These are phyloP conservation scores for Verticillium klebahnii DNA, from an alignment of 2,329 filamentous ascomycete species.

Conservation along the genomic window DNA sequence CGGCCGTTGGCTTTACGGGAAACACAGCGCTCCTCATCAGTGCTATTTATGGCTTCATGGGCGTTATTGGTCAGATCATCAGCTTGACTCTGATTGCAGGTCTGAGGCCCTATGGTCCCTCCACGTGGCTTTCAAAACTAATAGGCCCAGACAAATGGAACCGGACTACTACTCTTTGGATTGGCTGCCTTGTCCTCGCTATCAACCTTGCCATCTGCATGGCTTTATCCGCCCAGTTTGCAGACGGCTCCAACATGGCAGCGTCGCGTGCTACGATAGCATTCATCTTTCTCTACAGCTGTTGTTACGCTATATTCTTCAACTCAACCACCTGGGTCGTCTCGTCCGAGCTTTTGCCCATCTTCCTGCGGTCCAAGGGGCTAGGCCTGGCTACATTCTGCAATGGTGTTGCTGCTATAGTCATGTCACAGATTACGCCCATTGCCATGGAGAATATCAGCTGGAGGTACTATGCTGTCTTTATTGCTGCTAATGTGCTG, in stretches of 20 bases:
- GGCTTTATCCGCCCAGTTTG: not conserved
- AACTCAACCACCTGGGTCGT: not conserved
- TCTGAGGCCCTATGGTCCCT: not conserved
- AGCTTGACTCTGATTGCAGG: not conserved
- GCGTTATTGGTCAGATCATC: not conserved
- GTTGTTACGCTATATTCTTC: not conserved
- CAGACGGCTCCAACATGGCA: not conserved
- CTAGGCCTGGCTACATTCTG: not conserved
- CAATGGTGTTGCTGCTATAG: not conserved
- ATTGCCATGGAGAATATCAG: conserved; percentile 32
- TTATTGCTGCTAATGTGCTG: conserved; percentile 19
- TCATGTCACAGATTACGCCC: conserved; percentile 25
- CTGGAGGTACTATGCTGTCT: conserved; percentile 40
- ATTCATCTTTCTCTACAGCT: not conserved
- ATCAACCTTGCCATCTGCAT: not conserved
- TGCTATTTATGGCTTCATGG: not conserved
- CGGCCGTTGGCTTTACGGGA: not conserved
- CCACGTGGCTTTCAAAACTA: not conserved
- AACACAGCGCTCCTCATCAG: not conserved
- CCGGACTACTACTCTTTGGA: not conserved
- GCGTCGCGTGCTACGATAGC: not conserved
- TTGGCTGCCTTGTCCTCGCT: not conserved
- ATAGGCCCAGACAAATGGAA: not conserved
- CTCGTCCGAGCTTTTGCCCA: not conserved
- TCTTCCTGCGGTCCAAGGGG: not conserved